Evolutionary conservation across 2,329 filamentous ascomycete species (phyloP).

Genomic region (Endothia cerciana): DNA sequence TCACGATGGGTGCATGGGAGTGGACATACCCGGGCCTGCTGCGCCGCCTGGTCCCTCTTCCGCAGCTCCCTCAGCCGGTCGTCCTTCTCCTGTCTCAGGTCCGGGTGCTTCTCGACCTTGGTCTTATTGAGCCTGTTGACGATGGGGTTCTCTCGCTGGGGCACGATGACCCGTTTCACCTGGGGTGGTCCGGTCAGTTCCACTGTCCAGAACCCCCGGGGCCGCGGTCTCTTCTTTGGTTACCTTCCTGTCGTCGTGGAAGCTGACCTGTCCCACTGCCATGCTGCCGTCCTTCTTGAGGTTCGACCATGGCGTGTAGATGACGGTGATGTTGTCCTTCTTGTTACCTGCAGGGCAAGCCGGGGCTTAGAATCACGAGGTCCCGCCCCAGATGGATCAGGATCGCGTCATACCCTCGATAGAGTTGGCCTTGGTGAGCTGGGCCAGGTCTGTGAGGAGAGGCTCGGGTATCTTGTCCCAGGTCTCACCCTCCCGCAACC

Average conservation of each 20-base stretch:
- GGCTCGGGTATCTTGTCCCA: slow-evolving; percentile 82
- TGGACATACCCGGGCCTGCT: slow-evolving; percentile 62
- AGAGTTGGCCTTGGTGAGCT: slow-evolving; percentile 97
- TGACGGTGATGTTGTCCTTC: slow-evolving; percentile 94
- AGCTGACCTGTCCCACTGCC: slow-evolving; percentile 92
- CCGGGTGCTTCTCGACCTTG: slow-evolving; percentile 83
- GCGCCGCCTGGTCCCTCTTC: slow-evolving; percentile 68
- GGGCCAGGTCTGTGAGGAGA: slow-evolving; percentile 85
- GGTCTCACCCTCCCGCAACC: slow-evolving; percentile 73
- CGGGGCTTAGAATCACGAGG: not conserved
- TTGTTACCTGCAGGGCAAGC: slow-evolving; percentile 75
- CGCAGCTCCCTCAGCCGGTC: slow-evolving; percentile 73
- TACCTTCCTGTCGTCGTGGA: slow-evolving; percentile 81
- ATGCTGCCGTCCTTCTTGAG: slow-evolving; percentile 94
- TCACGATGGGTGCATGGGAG: not conserved
- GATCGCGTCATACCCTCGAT: slow-evolving; percentile 75
- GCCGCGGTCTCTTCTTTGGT: not conserved
- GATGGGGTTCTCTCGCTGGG: slow-evolving; percentile 82
- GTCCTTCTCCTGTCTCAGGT: slow-evolving; percentile 81
- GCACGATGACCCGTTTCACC: slow-evolving; percentile 81
- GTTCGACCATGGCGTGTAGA: slow-evolving; percentile 97
- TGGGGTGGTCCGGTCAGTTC: not conserved
- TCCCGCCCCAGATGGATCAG: not conserved
- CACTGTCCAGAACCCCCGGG: not conserved
- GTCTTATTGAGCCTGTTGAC: slow-evolving; percentile 99